phyloP scores from a whole-genome alignment of 2,329 filamentous ascomycete species.

The Aspergillus sp. region DNA sequence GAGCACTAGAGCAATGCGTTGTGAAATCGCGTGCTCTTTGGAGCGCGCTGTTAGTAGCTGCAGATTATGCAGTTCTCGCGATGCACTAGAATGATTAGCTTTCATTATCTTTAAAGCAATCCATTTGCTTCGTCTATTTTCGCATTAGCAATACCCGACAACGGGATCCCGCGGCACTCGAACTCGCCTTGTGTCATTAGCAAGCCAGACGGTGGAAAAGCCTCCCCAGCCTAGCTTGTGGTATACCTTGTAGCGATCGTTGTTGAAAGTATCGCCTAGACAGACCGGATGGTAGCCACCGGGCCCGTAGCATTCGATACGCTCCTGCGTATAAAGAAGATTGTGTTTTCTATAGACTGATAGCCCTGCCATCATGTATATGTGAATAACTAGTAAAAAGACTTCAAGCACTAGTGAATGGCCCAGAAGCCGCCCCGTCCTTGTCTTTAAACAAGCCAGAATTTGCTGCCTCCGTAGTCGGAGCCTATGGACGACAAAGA shows the following conservation, averaged over 20 bases:
- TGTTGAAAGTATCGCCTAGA: slow-evolving; percentile 1
- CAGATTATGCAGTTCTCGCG: not conserved
- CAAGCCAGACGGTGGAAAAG: slow-evolving; percentile 6
- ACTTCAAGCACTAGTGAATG: too few relatives aligned
- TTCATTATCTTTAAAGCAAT: slow-evolving; percentile 4
- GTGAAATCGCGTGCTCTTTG: not conserved
- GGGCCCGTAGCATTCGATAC: not conserved
- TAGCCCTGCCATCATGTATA: not conserved
- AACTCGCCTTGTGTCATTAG: not conserved
- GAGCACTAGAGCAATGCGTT: not conserved
- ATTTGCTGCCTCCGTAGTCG: too few relatives aligned
- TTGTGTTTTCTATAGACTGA: not conserved
- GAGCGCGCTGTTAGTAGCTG: not conserved
- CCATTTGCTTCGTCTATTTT: not conserved
- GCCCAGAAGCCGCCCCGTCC: too few relatives aligned
- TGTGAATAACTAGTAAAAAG: too few relatives aligned
- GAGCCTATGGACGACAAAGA: too few relatives aligned
- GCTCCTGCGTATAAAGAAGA: not conserved
- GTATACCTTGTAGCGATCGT: slow-evolving; percentile 1
- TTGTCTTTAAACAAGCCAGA: too few relatives aligned
- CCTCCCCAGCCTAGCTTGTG: slow-evolving; percentile 8
- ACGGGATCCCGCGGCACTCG: not conserved
- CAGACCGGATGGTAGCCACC: slow-evolving; percentile 7
- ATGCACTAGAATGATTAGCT: not conserved
- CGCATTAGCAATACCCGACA: not conserved